These are phyloP conservation scores for Raphanus hybrid DNA, from an alignment of 441 rosid species.

Conservation along the genomic window DNA sequence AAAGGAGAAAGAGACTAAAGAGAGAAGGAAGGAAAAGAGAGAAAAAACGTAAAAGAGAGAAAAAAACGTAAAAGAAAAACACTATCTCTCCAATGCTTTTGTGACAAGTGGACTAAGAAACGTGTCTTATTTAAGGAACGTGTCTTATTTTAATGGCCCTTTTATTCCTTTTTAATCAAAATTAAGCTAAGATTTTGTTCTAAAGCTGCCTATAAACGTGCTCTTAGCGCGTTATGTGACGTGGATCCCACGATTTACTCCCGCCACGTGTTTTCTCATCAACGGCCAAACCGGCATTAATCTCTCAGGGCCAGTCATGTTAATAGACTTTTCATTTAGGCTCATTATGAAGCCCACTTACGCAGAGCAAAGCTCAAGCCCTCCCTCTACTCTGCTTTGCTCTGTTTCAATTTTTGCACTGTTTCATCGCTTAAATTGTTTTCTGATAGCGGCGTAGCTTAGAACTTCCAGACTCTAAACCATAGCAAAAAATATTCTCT, in stretches of 20 bases:
- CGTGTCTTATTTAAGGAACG: too few relatives aligned
- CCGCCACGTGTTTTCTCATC: neutral
- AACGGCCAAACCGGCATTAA: neutral
- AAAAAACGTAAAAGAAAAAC: too few relatives aligned
- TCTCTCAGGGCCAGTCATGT: neutral
- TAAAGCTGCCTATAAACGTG: too few relatives aligned
- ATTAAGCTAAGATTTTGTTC: too few relatives aligned
- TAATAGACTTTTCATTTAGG: neutral
- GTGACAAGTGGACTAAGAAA: too few relatives aligned
- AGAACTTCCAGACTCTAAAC: neutral
- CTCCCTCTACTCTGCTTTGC: neutral
- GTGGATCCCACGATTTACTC: neutral
- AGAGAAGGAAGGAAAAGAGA: too few relatives aligned
- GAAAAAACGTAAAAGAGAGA: too few relatives aligned
- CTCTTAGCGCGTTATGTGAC: neutral
- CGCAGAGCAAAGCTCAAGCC: neutral
- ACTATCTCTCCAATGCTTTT: too few relatives aligned
- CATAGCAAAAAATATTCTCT: neutral
- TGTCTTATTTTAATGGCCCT: too few relatives aligned
- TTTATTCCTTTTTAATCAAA: too few relatives aligned
- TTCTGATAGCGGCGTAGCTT: neutral
- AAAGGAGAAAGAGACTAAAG: too few relatives aligned
- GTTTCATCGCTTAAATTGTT: neutral
- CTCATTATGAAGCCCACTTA: neutral
- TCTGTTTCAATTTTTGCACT: neutral